A percentile compares a stretch with the other conserved stretches of the same genome.
These are phyloP conservation scores for Trichoderma erinaceum DNA, from an alignment of 495 filamentous ascomycete species.

Conservation along the genomic window DNA sequence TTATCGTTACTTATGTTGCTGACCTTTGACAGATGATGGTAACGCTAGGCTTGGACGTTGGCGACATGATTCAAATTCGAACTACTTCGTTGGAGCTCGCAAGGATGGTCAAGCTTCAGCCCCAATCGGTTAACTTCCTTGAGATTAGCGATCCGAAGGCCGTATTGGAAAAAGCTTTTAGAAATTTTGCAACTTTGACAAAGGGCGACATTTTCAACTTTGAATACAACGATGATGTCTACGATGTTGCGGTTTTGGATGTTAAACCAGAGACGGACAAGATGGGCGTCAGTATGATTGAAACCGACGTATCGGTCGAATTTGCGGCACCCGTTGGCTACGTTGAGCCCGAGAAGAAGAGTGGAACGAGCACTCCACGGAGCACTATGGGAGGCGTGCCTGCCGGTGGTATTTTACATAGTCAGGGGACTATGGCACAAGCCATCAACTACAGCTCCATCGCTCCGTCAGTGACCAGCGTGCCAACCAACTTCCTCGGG, in stretches of 20 bases:
- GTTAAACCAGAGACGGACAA: slow-evolving; percentile 74
- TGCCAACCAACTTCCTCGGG: slow-evolving; percentile 67
- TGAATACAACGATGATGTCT: slow-evolving; percentile 86
- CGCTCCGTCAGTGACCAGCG: slow-evolving; percentile 63
- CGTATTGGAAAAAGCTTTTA: slow-evolving; percentile 93
- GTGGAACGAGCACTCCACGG: slow-evolving; percentile 59
- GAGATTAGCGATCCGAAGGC: slow-evolving; percentile 96
- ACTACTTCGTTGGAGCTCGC: slow-evolving; percentile 86
- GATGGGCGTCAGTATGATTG: slow-evolving; percentile 82
- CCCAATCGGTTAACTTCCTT: slow-evolving; percentile 83
- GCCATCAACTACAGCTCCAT: slow-evolving; percentile 96
- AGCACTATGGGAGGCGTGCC: slow-evolving; percentile 39
- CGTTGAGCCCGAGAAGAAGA: slow-evolving; percentile 68
- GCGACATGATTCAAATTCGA: slow-evolving; percentile 90
- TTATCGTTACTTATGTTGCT: neutral
- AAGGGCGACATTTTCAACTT: slow-evolving; percentile 93
- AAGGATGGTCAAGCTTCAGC: slow-evolving; percentile 89
- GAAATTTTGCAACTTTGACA: slow-evolving; percentile 88
- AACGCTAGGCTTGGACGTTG: slow-evolving; percentile 78
- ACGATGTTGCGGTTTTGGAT: slow-evolving; percentile 86
- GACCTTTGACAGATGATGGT: slow-evolving; percentile 70
- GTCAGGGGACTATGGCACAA: slow-evolving; percentile 89
- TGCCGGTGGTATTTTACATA: slow-evolving; percentile 66
- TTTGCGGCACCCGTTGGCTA: slow-evolving; percentile 93
- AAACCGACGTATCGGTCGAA: slow-evolving; percentile 92